A percentile compares a stretch with the other conserved stretches of the same genome.
These are phyloP conservation scores for Sphaceloma murrayae DNA, from an alignment of 2,329 filamentous ascomycete genomes.

Conservation along the genomic window DNA sequence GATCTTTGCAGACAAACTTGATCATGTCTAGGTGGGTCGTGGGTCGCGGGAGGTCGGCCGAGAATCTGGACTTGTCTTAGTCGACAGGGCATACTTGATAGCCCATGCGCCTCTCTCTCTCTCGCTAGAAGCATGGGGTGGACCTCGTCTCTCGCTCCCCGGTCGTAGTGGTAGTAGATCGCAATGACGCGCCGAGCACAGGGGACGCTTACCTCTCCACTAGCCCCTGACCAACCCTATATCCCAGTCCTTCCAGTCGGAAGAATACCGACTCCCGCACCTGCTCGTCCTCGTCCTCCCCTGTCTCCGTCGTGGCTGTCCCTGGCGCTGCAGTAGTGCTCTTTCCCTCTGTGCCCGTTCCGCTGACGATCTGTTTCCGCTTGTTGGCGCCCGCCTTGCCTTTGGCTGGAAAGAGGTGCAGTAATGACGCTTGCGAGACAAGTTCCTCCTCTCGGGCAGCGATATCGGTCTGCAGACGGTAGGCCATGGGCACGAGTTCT, in stretches of 20 bases:
- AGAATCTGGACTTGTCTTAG: slow-evolving; percentile 57
- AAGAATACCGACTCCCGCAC: slow-evolving; percentile 77
- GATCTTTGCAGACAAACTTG: slow-evolving; percentile 97
- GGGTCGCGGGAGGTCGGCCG: slow-evolving; percentile 73
- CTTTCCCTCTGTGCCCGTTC: slow-evolving; percentile 14
- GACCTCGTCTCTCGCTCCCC: too few relatives aligned
- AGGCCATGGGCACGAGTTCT: slow-evolving; percentile 89
- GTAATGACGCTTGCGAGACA: slow-evolving; percentile 16
- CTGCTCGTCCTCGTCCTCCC: slow-evolving; percentile 47
- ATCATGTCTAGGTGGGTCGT: slow-evolving; percentile 90
- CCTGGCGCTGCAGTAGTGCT: slow-evolving; percentile 22
- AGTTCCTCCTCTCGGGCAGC: slow-evolving; percentile 42
- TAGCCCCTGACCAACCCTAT: slow-evolving; percentile 83
- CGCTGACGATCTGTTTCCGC: slow-evolving; percentile 5
- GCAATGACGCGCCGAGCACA: neutral
- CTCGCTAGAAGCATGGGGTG: too few relatives aligned
- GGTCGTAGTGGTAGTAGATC: too few relatives aligned
- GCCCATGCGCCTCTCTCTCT: neutral
- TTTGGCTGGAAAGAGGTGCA: slow-evolving; percentile 17
- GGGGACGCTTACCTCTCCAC: slow-evolving; percentile 63
- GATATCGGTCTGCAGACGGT: slow-evolving; percentile 70
- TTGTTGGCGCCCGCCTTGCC: slow-evolving; percentile 15
- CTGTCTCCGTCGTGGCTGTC: slow-evolving; percentile 16
- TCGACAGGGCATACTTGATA: neutral
- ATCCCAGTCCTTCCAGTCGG: slow-evolving; percentile 73